Percentiles rank a stretch among this genome's conserved stretches.
Conservation (phyloP, 805 yeast species). For the Pichia nanzhaoensis region DNA sequence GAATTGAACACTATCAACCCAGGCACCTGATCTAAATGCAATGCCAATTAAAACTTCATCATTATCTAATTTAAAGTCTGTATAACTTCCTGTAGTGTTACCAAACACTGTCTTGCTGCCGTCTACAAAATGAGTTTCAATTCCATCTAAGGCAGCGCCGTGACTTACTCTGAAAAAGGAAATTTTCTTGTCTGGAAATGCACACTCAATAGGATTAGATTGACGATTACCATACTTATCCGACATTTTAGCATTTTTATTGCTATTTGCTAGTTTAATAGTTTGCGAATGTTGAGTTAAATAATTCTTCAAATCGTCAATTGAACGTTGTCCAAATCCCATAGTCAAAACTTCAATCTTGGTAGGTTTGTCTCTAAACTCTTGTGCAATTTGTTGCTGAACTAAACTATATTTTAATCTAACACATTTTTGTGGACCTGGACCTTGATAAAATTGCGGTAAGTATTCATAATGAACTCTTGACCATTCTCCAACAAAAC, state of each 20-base stretch:
- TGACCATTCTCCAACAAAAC: conserved; percentile 55
- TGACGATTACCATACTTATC: conserved; percentile 24
- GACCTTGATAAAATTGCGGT: conserved; percentile 51
- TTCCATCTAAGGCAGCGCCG: conserved; percentile 79
- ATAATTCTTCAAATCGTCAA: conserved; percentile 41
- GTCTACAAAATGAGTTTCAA: conserved; percentile 44
- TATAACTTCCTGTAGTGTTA: conserved; percentile 41
- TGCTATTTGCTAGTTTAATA: conserved; percentile 15
- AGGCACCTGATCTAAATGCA: conserved; percentile 65
- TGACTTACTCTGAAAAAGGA: conserved; percentile 57
- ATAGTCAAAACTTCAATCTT: conserved; percentile 47
- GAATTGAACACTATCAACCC: conserved; percentile 86
- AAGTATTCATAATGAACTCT: conserved; percentile 54
- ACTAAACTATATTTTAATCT: conserved; percentile 43
- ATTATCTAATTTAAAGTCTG: conserved; percentile 47
- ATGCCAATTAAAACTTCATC: conserved; percentile 60
- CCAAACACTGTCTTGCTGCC: conserved; percentile 37
- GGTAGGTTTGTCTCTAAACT: conserved; percentile 33
- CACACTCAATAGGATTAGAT: conserved; percentile 10
- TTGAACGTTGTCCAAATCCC: conserved; percentile 53
- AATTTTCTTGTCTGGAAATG: conserved; percentile 24
- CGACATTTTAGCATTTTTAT: conserved; percentile 16
- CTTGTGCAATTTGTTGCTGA: conserved; percentile 30
- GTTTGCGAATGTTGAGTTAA: conserved; percentile 20
- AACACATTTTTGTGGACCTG: conserved; percentile 51